Evolutionary conservation across 2,329 filamentous ascomycete species (phyloP).

Genomic region (Claviceps monticola): DNA sequence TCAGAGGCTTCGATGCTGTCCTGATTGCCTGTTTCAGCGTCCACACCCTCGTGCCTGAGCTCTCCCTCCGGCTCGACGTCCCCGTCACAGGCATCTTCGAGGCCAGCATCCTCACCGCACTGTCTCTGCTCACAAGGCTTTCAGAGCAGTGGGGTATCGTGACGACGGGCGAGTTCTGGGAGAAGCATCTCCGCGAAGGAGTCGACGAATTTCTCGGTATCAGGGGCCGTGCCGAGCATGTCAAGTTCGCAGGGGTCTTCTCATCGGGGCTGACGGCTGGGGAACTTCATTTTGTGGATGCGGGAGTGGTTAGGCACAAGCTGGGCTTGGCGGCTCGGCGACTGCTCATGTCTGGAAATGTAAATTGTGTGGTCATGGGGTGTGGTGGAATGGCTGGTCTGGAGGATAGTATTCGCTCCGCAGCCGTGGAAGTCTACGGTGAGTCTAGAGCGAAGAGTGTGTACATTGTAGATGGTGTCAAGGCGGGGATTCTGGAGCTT

Average conservation of each 20-base stretch:
- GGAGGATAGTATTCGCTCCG: conserved; percentile 59
- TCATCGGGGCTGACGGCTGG: conserved; percentile 70
- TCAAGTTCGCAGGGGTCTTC: conserved; percentile 62
- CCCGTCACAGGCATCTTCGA: conserved; percentile 64
- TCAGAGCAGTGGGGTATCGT: conserved; percentile 65
- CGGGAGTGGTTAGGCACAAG: conserved; percentile 47
- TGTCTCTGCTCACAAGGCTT: conserved; percentile 30
- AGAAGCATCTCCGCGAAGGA: conserved; percentile 52
- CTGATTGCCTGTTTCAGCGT: conserved; percentile 81
- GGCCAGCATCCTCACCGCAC: conserved; percentile 53
- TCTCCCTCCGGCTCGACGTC: conserved; percentile 24
- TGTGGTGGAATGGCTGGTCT: conserved; percentile 87
- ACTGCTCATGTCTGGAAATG: conserved; percentile 41
- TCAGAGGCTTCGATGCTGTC: conserved; percentile 52
- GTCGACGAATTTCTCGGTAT: conserved; percentile 50
- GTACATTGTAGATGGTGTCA: conserved; percentile 67
- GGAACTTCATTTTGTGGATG: conserved; percentile 60
- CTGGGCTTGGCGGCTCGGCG: conserved; percentile 57
- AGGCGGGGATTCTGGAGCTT: conserved; percentile 51
- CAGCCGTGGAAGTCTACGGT: conserved; percentile 41
- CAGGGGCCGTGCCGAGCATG: conserved; percentile 16
- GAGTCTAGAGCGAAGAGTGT: conserved; percentile 5
- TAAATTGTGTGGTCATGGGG: conserved; percentile 65
- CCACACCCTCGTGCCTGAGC: conserved; percentile 56
- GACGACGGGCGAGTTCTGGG: conserved; percentile 77